These are phyloP conservation scores for Podospora anserina DNA, from an alignment of 495 filamentous ascomycete species.

Conservation along the genomic window DNA sequence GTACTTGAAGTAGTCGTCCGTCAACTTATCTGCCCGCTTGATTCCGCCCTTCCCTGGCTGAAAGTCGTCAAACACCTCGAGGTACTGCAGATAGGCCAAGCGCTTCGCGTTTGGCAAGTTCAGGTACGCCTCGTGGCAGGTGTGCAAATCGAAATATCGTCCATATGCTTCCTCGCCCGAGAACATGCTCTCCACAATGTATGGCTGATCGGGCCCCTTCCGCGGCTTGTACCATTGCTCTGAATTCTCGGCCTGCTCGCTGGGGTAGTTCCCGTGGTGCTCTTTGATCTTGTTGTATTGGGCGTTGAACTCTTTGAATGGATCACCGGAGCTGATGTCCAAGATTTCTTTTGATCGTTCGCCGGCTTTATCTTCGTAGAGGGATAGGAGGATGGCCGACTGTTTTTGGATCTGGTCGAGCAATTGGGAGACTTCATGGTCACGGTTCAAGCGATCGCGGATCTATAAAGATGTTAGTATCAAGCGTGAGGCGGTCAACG, in stretches of 20 bases:
- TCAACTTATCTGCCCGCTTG: conserved; percentile 76
- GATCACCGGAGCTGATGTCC: conserved; percentile 78
- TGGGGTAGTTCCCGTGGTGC: conserved; percentile 87
- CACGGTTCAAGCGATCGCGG: conserved; percentile 76
- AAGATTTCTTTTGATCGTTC: conserved; percentile 75
- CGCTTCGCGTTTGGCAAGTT: conserved; percentile 83
- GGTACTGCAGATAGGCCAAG: conserved; percentile 84
- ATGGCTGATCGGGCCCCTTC: conserved; percentile 59
- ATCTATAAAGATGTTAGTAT: conserved; percentile 56
- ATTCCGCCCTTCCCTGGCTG: conserved; percentile 65
- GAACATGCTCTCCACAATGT: conserved; percentile 84
- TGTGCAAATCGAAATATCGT: conserved; percentile 82
- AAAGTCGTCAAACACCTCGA: conserved; percentile 85
- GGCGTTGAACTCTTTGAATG: conserved; percentile 89
- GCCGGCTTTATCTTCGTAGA: conserved; percentile 78
- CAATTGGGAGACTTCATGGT: conserved; percentile 88
- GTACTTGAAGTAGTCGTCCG: conserved; percentile 87
- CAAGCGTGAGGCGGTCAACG: background rate
- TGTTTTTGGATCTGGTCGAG: conserved; percentile 82
- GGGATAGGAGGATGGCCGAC: conserved; percentile 71
- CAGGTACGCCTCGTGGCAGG: conserved; percentile 78
- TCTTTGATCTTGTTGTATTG: conserved; percentile 76
- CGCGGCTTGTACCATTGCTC: conserved; percentile 84
- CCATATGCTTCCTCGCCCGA: conserved; percentile 92
- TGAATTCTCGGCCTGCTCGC: conserved; percentile 91